Percentiles rank a stretch among this genome's conserved stretches.
phyloP scores from a whole-genome alignment of 768 basidiomycete species.

The Boletus reticuloceps region DNA sequence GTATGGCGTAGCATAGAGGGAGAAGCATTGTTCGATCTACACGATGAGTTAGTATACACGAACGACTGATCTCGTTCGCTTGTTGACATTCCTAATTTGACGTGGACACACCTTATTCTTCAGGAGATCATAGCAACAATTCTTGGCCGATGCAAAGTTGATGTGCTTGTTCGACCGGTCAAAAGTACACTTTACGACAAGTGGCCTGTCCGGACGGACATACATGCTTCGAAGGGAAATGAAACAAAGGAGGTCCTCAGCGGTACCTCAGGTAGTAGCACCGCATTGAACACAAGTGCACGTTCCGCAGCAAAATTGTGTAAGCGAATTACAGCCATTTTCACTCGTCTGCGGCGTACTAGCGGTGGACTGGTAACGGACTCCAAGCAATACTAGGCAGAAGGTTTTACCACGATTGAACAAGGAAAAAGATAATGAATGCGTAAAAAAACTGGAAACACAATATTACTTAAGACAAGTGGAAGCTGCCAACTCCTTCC shows the following conservation, averaged over 20 bases:
- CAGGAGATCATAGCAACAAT: conserved; percentile 75
- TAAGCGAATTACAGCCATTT: conserved; percentile 1
- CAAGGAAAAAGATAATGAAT: conserved; percentile 7
- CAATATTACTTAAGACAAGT: conserved; percentile 67
- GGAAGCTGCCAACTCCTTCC: conserved; percentile 97
- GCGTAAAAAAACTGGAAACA: conserved; percentile 19
- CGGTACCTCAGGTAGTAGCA: neutral
- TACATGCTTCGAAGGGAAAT: conserved; percentile 29
- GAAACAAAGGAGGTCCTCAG: conserved; percentile 1
- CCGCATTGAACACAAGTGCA: conserved; percentile 5
- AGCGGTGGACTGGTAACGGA: no score
- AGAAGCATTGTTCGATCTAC: conserved; percentile 85
- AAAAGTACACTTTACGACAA: conserved; percentile 82
- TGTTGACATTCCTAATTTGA: neutral
- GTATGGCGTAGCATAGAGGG: conserved; percentile 67
- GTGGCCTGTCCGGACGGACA: conserved; percentile 65
- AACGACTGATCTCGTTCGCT: neutral
- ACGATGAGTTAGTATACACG: neutral
- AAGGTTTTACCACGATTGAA: conserved; percentile 5
- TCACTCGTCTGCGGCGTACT: neutral
- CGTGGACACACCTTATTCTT: conserved; percentile 58
- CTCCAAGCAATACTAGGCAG: neutral
- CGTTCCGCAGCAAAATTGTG: conserved; percentile 26
- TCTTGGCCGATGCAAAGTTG: conserved; percentile 73
- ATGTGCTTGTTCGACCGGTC: conserved; percentile 74